A percentile compares a stretch with the other conserved stretches of the same genome.
phyloP scores from a whole-genome alignment of 1,284 basidiomycete species.

The Trametes hirsuta region DNA sequence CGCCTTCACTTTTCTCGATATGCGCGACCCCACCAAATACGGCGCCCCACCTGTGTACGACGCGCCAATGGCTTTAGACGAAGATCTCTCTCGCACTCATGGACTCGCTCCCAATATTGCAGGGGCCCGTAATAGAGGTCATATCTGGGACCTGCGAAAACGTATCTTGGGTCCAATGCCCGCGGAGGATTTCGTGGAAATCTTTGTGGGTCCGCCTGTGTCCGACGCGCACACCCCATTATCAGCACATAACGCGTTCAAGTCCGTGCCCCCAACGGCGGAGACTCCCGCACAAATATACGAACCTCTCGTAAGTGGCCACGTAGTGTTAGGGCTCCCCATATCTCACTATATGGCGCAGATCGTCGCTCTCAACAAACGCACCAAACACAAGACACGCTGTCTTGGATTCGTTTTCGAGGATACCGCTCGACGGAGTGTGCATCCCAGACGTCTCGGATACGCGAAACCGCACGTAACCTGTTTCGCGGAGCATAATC shows the following conservation, averaged over 20 bases:
- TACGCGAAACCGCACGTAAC: slow-evolving; percentile 2
- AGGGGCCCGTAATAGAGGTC: neutral
- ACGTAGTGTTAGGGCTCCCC: neutral
- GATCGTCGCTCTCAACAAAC: neutral
- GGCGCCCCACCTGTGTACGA: neutral
- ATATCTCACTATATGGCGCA: neutral
- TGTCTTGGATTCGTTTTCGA: slow-evolving; percentile 8
- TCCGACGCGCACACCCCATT: neutral
- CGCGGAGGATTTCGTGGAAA: neutral
- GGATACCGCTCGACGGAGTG: neutral
- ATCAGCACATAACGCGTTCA: neutral
- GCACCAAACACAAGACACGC: neutral
- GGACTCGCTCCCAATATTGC: neutral
- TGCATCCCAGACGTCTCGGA: neutral
- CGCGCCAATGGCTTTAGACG: neutral
- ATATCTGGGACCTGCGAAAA: neutral
- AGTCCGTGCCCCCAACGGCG: neutral
- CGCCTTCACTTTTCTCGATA: too few species aligned
- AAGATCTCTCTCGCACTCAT: neutral
- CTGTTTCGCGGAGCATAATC: neutral
- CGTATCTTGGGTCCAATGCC: slow-evolving; percentile 2
- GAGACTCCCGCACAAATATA: neutral
- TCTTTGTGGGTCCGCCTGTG: neutral
- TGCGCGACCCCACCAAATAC: too few species aligned
- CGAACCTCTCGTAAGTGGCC: neutral